Conservation (phyloP, 2,329 filamentous ascomycete species). For the Phyllosticta paracitricarpa region DNA sequence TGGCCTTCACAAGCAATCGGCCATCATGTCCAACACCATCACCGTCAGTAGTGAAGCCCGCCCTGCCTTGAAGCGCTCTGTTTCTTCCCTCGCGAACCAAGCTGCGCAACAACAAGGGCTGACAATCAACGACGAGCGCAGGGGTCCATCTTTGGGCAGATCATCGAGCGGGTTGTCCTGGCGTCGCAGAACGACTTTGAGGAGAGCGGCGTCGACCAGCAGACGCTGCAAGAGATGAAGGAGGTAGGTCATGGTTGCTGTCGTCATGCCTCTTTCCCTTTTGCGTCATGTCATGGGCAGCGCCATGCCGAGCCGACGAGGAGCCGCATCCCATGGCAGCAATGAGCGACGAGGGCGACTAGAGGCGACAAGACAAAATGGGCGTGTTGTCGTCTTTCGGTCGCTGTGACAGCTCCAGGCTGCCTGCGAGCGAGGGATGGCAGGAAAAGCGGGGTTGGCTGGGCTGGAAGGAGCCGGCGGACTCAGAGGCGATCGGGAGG, state of each 20-base stretch:
- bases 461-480: slow-evolving; percentile 10
- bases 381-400: not conserved
- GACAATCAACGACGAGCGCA: slow-evolving; percentile 19
- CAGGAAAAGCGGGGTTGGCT: slow-evolving; percentile 12
- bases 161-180: slow-evolving; percentile 61
- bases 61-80: not conserved
- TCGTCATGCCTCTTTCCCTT: not conserved
- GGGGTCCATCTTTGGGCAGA: slow-evolving; percentile 78
- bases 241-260: slow-evolving; percentile 52
- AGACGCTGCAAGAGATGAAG: slow-evolving; percentile 76
- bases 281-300: not conserved
- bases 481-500: slow-evolving; percentile 9
- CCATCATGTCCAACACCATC: slow-evolving; percentile 9
- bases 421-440: slow-evolving; percentile 10
- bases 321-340: not conserved
- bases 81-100: not conserved
- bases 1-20: slow-evolving; percentile 7
- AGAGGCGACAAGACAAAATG: not conserved
- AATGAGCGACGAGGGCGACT: not conserved
- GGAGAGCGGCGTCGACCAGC: slow-evolving; percentile 83
- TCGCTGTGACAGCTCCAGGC: slow-evolving; percentile 4
- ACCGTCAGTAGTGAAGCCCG: slow-evolving; percentile 9
- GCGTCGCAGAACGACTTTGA: slow-evolving; percentile 87
- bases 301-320: not conserved
- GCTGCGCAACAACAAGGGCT: not conserved